Base-by-base conservation (phyloP, 2,329 filamentous ascomycete species). In the Macrophomina pseudophaseolina region DNA sequence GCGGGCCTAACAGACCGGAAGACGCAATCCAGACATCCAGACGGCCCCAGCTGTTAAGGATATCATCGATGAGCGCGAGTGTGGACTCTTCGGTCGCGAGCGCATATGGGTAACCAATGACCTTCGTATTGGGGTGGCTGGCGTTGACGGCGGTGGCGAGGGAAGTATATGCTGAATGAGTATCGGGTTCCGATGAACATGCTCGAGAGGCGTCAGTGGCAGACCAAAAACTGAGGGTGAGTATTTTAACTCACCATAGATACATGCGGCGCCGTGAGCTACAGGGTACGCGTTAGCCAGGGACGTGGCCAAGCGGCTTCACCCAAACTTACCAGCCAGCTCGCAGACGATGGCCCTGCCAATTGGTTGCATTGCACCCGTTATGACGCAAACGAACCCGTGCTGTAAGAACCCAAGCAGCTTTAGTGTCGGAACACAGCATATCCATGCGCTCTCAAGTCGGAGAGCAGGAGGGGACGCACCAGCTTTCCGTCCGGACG, bases 351-450 rank as follows among this genome's bases (percentile, higher is more conserved):
- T 88, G 32, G 87, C 86, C 70, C 82, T 82, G 8, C 87, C 87
- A 14, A 90, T 82, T 1, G 87, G 84, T 71, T 88, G 85, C 0
- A 84, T 84, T 30, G 87, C 86, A 14, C 87, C 87, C 0, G 87
- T 88, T 5, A 90, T 87, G 14, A 90, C 83, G 70, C 87, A 89
- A 23, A 89, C 84, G 70, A 89, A 89, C 51, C 87, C 87, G 75
- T 89, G 87, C 82, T 87, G 68, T 12, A 52, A 33, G 8, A 5
- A 7, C 52, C 46, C 51, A 14, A 65, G 18, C 42, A 35, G 52
- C 23, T 33, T 14, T 14, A 9, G 30, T 49, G 14, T 5, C n/a
- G 58, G 12, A 11, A 66, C 52, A 56, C 38, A 33, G 8, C 14
- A 9, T 49, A 9, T 14, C 16, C 28, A 32, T 4, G 51, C 2